Evolutionary conservation across 768 basidiomycete species (phyloP).

Genomic region (Saitozyma podzolica): DNA sequence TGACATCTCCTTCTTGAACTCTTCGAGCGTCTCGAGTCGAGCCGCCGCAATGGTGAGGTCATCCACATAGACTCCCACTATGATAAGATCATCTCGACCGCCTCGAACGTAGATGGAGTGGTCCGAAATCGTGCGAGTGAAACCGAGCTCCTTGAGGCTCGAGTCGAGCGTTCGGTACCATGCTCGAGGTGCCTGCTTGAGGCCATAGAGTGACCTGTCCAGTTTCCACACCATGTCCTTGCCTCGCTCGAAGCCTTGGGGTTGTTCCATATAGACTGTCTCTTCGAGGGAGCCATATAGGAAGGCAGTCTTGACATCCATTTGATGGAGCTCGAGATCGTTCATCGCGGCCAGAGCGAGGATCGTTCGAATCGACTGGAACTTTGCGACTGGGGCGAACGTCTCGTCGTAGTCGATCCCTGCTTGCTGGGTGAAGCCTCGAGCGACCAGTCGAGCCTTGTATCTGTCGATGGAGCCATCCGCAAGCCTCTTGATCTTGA

Average conservation of each 20-base stretch:
- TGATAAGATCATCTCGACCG: constrained; percentile 1
- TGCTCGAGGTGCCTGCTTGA: constrained; percentile 5
- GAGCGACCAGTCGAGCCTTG: constrained; percentile 10
- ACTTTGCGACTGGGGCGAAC: constrained; percentile 4
- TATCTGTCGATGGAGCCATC: not conserved
- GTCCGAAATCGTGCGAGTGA: constrained; percentile 10
- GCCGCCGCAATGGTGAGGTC: constrained; percentile 22
- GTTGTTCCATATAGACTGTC: constrained; percentile 3
- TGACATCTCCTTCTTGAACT: constrained; percentile 8
- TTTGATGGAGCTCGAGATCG: not conserved
- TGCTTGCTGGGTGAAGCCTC: constrained; percentile 5
- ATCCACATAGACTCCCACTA: constrained; percentile 17
- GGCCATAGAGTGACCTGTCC: constrained; percentile 1
- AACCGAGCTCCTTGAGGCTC: not conserved
- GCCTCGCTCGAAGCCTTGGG: not conserved
- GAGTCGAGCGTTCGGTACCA: constrained; percentile 3
- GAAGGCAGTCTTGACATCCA: constrained; percentile 8
- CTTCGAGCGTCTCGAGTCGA: constrained; percentile 2
- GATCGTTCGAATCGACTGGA: constrained; percentile 1
- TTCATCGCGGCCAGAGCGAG: not conserved
- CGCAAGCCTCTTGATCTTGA: too few species aligned
- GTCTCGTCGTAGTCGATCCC: constrained; percentile 4
- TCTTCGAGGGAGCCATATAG: constrained; percentile 8
- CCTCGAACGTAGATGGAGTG: constrained; percentile 16
- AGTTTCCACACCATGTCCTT: not conserved